Base-by-base conservation (phyloP, 2,329 filamentous ascomycete genomes). In the Myriangium duriaei region DNA sequence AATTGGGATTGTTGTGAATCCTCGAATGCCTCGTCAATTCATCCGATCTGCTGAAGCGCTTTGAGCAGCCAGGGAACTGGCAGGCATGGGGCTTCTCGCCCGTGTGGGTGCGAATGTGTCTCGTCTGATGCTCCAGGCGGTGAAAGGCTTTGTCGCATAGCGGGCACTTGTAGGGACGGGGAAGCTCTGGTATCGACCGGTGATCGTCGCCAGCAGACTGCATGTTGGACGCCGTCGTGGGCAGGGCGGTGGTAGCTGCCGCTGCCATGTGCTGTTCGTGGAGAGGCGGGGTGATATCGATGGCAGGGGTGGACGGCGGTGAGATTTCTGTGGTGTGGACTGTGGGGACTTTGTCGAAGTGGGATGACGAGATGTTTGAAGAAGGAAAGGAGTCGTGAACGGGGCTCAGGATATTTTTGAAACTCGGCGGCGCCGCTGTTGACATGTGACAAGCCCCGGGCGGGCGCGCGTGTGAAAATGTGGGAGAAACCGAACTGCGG, bases 1-100 rank as follows among this genome's bases (percentile, higher is more conserved):
- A 95, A 70, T 96, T 96, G 42, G 91, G 88, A 65, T 96, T 98
- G 75, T 84, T 95, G 74, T 98, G 88, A 66, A 98, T 98, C 59
- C 88, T 76, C 58, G 88, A 95, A 65, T 98, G 88, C 44, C 88
- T 79, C 45, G 91, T 98, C 50, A 98, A 71, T 65, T 98, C 88
- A 57, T 98, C 88, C 10, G 88, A 95, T 47, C 88, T 79, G 47
- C 84, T 93, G 68, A 98, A 96, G 54, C 88, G 84, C 67, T 96
- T 96, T 51, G 83, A 88, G 75, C 88, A 96, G 51, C 87, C 86
- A 3, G 85, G 86, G 55, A 88, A 95, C 59, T 84, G 79, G 74
- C 88, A 98, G 45, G 83, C 87, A 55, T 96, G 91, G 33, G 88
- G 88, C 71, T 96, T 98, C 69, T 98, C 88, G 53, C 88, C 91